Conservation (phyloP, 2,329 filamentous ascomycete genomes). For the Talaromyces sp. region DNA sequence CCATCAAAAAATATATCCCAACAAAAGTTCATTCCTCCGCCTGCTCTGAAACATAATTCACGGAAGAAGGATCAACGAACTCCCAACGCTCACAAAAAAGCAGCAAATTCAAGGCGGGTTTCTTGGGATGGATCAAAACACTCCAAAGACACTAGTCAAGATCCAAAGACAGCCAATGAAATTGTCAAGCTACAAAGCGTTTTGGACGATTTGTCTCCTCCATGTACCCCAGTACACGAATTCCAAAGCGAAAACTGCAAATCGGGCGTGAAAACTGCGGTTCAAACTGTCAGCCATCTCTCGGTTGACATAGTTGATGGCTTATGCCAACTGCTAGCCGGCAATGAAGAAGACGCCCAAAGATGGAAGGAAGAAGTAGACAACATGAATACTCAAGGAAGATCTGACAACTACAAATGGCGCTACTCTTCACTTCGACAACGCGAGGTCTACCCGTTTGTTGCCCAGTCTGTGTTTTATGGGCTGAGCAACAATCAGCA, state of each 20-base stretch:
- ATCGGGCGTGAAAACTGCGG: conserved; percentile 14
- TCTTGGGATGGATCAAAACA: conserved; percentile 35
- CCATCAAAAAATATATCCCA: conserved; percentile 6
- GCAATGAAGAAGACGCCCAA: conserved; percentile 30
- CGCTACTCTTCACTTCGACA: conserved; percentile 31
- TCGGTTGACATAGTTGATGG: conserved; percentile 32
- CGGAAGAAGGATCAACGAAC: conserved; percentile 30
- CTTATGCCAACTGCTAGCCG: conserved; percentile 29
- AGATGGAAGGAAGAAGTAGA: conserved; percentile 33
- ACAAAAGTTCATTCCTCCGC: conserved; percentile 28
- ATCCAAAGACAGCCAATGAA: conserved; percentile 10
- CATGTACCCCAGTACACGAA: conserved; percentile 4
- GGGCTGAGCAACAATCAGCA: conserved; percentile 35
- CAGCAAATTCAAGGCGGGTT: conserved; percentile 27
- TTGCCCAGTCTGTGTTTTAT: conserved; percentile 41
- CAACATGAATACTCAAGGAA: conserved; percentile 30
- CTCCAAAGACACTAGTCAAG: conserved; percentile 21
- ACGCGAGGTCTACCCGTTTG: conserved; percentile 33
- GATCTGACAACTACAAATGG: conserved; percentile 33
- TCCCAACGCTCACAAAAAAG: conserved; percentile 13
- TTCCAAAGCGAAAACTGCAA: conserved; percentile 6
- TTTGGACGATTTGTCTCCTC: conserved; percentile 12
- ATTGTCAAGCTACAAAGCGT: conserved; percentile 6
- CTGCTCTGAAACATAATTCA: conserved; percentile 33
- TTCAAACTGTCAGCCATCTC: conserved; percentile 31